Evolutionary conservation across 106 monocot species (phyloP), one percentile per base, ranked within the genome.

Genomic region (Acorus calamus): DNA sequence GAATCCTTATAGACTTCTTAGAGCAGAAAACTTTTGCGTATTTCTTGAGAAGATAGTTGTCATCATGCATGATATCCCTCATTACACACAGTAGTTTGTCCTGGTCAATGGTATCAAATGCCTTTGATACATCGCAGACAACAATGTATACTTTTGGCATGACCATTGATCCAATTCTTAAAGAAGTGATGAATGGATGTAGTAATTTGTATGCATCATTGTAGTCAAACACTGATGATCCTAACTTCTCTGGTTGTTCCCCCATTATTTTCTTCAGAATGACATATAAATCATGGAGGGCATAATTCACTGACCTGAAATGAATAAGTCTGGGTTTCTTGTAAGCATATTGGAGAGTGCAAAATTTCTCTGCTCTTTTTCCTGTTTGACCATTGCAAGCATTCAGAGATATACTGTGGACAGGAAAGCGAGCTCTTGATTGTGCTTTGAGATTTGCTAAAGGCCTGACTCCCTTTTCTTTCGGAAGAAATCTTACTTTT

Each of bases 151-250:
- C 42, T 63, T 82, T 60, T 4, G 68, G 74, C 68, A 73, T 80
- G 47, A 12, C 11, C 13, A 6, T 8, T 11, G 57, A 47, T 44
- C 64, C 49, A 61, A 14, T 70, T 77, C 64, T 90, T 14, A 82
- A 41, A 45, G 59, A 13, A 10, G 47, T 56, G 69, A 85, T 10
- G 76, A 90, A 96, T 28, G 53, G 71, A 57, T 66, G 46, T 47
- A 90, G 57, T 9, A 71, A 76, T 61, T 65, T 65, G 61, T 96
- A 79, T 45, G 87, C 70, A 70, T 90, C 90, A 73, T 87, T 80
- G 63, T 96, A 96, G 59, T 84, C 82, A 80, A 96, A 90, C 50
- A 96, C 94, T 44, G 94, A 87, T 60, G 82, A 82, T 50, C 94
- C 94, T 50, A 90, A 61, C 59, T 74, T 58, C 14, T 82, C 44